Base-by-base conservation (phyloP, 345 rosid genomes). In the Aquilaria malaccensis region DNA sequence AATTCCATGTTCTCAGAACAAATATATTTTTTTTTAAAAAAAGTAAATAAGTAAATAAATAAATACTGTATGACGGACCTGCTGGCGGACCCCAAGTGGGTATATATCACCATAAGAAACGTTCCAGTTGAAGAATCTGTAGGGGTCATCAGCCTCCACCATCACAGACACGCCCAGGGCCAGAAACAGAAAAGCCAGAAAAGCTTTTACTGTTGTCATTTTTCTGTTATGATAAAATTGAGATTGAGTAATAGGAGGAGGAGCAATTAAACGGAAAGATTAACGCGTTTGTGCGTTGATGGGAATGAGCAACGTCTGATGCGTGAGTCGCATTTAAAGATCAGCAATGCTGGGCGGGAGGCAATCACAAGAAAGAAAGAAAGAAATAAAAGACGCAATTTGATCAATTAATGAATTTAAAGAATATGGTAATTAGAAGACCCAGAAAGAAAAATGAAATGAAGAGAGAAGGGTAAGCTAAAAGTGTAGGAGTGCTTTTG, bases 51-150 rank as follows among this genome's bases (percentile, higher is more conserved):
- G 9, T 31, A 31, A 13, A 46, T n/a, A 50, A 13, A 31, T 7
- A 3, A 48, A 31, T 4, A 32, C 33, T 10, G 7, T 48, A 31
- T 33, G 1, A 29, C 70, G 45, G 33, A 85, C 90, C 89, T 80
- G 85, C 64, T 91, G 97, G 41, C 73, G 82, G 56, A 85, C 79
- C 13, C 96, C 97, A 11, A 91, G 87, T 2, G 96, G 97, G 63
- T 62, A 84, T 22, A 87, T 84, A 59, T 78, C 85, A 13, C 96
- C 93, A 56, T 88, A 87, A n/a, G 93, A 84, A 10, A 91, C 86
- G 68, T 80, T 91, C 96, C 96, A 91, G 66, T 75, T 76, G 60
- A 71, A 85, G 73, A 82, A 91, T 60, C 89, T 67, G 78, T 87
- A 85, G 13, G 97, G 93, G 66, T 77, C 79, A 53, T 85, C 95